These are phyloP conservation scores for Nannochloris sp. DNA, from an alignment of 139 green algal genomes.

Conservation along the genomic window DNA sequence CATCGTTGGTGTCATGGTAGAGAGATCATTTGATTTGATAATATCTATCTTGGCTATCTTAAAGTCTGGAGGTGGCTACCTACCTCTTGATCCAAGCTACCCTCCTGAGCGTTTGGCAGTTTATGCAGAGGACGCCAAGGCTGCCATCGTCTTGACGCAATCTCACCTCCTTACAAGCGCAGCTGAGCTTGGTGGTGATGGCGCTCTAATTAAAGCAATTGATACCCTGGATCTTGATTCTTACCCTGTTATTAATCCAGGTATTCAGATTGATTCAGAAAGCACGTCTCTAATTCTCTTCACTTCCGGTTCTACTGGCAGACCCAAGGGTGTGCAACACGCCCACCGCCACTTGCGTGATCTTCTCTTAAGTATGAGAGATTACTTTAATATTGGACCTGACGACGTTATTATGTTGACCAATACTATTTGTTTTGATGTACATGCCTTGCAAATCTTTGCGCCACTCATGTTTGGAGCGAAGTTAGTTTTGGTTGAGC, in stretches of 20 bases:
- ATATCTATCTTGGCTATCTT: constrained; percentile 29
- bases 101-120: constrained; percentile 27
- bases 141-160: too few species aligned
- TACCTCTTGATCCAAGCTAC: constrained; percentile 39
- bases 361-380: too few species aligned
- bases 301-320: constrained; percentile 52
- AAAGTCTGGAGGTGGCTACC: constrained; percentile 32
- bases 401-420: background rate
- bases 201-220: too few species aligned
- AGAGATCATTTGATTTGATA: constrained; percentile 32
- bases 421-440: constrained; percentile 20
- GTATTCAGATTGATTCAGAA: too few species aligned
- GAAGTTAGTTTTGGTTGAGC: too few species aligned
- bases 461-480: background rate
- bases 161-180: too few species aligned
- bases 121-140: constrained; percentile 43
- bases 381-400: background rate
- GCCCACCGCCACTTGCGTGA: too few species aligned
- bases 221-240: too few species aligned
- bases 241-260: too few species aligned
- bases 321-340: constrained; percentile 46
- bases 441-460: background rate
- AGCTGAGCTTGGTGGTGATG: too few species aligned
- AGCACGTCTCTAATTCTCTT: constrained; percentile 51
- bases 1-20: constrained; percentile 30